Base-by-base conservation (phyloP, 768 basidiomycete species). In the Coprinopsis marcescibilis region DNA sequence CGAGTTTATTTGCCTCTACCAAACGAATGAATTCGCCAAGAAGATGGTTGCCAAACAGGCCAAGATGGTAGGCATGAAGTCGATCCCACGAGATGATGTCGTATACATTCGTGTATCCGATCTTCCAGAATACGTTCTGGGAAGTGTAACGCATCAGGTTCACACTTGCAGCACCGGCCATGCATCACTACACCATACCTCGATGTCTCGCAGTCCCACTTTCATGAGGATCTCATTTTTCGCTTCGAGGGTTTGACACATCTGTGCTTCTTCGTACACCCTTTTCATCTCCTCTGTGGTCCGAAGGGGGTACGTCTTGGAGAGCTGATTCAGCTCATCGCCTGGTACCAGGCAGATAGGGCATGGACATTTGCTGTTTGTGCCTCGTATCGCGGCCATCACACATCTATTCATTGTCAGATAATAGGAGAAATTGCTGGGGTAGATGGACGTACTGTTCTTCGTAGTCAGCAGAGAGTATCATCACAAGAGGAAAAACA, bases 391-490 rank as follows among this genome's bases (percentile, higher is more conserved):
- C 0, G 65, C 52, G 2, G 64, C 56, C 66, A 72, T 71, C 24
- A 69, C 57, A 42, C 54, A 60, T 40, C 65, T 20, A 25, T 32
- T 10, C 26, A 47, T 4, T 40, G 21, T 12, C 17, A 17, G 13
- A 14, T 30, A 33, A 26, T 7, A 4, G 21, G 19, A 10, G 6
- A 15, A 10, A 40, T 17, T 34, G 41, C 35, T 8, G n/a, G n/a
- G n/a, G n/a, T n/a, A n/a, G 24, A 46, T n/a, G 25, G 2, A 42
- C 67, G 20, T 61, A 75, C 73, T 68, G 66, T 59, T 77, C 72
- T 49, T 75, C 65, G 43, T 71, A 75, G 43, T 75, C 70, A 3
- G 65, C 62, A 5, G 64, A 67, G 1, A 72, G 51, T 2, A 73
- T 69, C 0, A 70, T 25, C 15, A 75, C 56, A 5, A 66, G 21